Evolutionary conservation across 1,284 basidiomycete genomes (phyloP), one percentile per base, ranked within the genome.

Genomic region (Pseudozyma sp.): DNA sequence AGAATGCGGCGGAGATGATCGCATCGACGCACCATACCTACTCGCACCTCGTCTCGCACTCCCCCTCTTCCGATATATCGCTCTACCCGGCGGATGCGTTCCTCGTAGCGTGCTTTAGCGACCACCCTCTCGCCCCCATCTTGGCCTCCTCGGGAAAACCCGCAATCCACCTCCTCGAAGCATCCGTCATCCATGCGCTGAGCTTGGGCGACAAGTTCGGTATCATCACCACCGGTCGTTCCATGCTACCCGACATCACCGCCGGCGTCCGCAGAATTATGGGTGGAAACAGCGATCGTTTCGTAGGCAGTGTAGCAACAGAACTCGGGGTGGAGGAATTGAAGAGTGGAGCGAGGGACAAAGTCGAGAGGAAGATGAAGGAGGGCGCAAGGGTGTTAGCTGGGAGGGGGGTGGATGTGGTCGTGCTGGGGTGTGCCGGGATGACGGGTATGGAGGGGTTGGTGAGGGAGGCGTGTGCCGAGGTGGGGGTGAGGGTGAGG

Each of bases 341-440:
- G 42, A 54, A 64, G 52, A 59, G 44, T 7, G 65, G 57, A 7
- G 42, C 54, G 17, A 49, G 52, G 17, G 57, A 35, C 0, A 69
- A 72, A n/a, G 66, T 79, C 10, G 57, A 80, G 24, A 31, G 33
- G 4, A 35, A 48, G 37, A 54, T 80, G 19, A 57, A 55, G 13
- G 42, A 33, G 9, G 68, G 68, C 1, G 55, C 64, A 2, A 60
- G 52, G n/a, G 35, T 52, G 19, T 43, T 80, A 31, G 68, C 60
- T 3, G 16, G 29, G 7, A 73, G 19, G 7, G 77, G 77, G 0
- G 78, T 75, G 10, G 78, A 77, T 37, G 75, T 73, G n/a, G 63
- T 80, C 33, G 75, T 80, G 31, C 45, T 80, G 3, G 79, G 79
- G 2, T 80, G 79, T 63, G 79, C 79, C 4, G 79, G 73, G 6